Evolutionary conservation across 148 eudicot genomes (phyloP).

Genomic region (Beta vulgaris): DNA sequence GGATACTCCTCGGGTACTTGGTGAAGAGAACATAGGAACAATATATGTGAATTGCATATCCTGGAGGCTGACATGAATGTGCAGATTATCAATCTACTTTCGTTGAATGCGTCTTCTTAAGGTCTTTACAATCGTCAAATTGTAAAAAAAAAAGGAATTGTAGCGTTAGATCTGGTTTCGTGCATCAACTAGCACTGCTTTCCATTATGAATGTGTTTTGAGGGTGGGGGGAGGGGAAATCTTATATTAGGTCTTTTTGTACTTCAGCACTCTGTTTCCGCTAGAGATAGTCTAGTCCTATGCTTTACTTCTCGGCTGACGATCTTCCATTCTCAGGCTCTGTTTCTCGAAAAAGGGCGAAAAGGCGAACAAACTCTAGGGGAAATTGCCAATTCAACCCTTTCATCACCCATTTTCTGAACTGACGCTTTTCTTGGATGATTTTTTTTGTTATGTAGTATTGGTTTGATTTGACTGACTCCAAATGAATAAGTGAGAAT

Average conservation of each 20-base stretch:
- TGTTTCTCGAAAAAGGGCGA: background rate
- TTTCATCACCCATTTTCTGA: background rate
- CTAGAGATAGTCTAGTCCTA: background rate
- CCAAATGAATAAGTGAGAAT: background rate
- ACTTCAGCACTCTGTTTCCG: background rate
- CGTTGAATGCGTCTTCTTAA: slow-evolving; percentile 7
- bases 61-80: slow-evolving; percentile 1
- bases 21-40: slow-evolving; percentile 36
- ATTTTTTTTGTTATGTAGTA: background rate
- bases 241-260: slow-evolving; percentile 18
- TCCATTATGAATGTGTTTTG: slow-evolving; percentile 7
- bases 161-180: slow-evolving; percentile 11
- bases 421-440: background rate
- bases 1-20: slow-evolving; percentile 61
- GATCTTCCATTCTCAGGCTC: background rate
- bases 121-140: slow-evolving; percentile 23
- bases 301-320: background rate
- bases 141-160: slow-evolving; percentile 34
- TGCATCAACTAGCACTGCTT: slow-evolving; percentile 9
- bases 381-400: background rate
- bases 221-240: background rate
- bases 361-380: background rate
- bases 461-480: background rate
- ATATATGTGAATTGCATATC: background rate
- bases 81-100: background rate